A percentile compares a stretch with the other conserved stretches of the same genome.
These are phyloP conservation scores for Pachyrhizus erosus DNA, from an alignment of 306 rosid species.

Conservation along the genomic window DNA sequence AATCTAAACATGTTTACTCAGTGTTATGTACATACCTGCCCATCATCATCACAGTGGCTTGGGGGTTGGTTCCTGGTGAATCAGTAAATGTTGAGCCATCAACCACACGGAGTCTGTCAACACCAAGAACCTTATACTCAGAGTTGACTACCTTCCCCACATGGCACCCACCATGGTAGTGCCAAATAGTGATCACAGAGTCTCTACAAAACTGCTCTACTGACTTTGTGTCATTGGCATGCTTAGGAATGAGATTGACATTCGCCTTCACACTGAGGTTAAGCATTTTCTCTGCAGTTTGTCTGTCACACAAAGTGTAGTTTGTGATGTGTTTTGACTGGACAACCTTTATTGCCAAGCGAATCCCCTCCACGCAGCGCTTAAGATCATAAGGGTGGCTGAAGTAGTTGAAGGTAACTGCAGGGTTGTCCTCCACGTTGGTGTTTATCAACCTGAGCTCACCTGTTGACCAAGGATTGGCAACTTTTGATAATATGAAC, in stretches of 20 bases:
- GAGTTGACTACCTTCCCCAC: constrained; percentile 69
- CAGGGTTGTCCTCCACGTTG: constrained; percentile 77
- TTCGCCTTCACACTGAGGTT: constrained; percentile 69
- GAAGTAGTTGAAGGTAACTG: constrained; percentile 87
- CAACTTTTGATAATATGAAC: constrained; percentile 80
- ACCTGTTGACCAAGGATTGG: constrained; percentile 72
- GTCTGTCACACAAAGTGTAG: constrained; percentile 54
- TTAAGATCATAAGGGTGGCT: constrained; percentile 69
- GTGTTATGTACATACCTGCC: constrained; percentile 65
- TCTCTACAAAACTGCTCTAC: constrained; percentile 81
- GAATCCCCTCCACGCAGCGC: constrained; percentile 78
- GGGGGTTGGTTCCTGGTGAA: constrained; percentile 94
- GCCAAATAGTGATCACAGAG: constrained; percentile 90
- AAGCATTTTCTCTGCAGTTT: constrained; percentile 61
- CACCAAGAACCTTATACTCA: constrained; percentile 69
- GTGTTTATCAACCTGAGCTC: constrained; percentile 64
- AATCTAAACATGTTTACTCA: not conserved
- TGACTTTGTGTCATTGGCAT: constrained; percentile 71
- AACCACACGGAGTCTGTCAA: constrained; percentile 65
- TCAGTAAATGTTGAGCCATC: constrained; percentile 76
- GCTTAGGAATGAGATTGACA: constrained; percentile 77
- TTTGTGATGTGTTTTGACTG: constrained; percentile 65
- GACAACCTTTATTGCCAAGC: constrained; percentile 62
- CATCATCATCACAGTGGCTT: constrained; percentile 88
- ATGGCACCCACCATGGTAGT: constrained; percentile 90